Base-by-base conservation (phyloP, 2,329 filamentous ascomycete species). In the Tolypocladium cylindrosporum region DNA sequence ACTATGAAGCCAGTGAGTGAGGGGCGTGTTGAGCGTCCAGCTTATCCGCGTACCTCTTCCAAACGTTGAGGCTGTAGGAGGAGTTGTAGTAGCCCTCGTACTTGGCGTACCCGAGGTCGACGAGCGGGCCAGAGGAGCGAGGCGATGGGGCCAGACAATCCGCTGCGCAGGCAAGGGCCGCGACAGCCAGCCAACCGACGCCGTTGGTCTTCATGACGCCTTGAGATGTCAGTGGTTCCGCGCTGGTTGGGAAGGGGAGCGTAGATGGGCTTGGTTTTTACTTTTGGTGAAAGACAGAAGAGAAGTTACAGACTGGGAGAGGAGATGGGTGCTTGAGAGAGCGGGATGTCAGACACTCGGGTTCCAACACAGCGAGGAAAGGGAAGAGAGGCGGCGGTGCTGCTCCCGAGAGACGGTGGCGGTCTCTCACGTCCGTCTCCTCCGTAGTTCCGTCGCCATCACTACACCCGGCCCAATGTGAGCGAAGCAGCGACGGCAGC, bases 81-180 rank as follows among this genome's bases (percentile, higher is more conserved):
- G 65, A 24, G 60, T 79, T 71, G 45, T 72, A 68, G 40, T 66
- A 68, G 11, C 78, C 79, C 59, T 74, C 65, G 60, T 81, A 81
- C 24, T 68, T 66, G 10, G 71, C 71, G 58, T 81, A 81, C 10
- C 72, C 77, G 1, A 80, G 63, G 61, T 80, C 72, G 27, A 79
- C 75, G 19, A 56, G 42, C 0, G 42, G 55, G 11, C 54, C 39
- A 13, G 41, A 21, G 4, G 41, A 42, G 16, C 41, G 7, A 11
- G 41, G 13, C 10, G 41, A 24, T 13, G 10, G 4, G 5, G 2
- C 10, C n/a, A 43, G n/a, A 11, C 41, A 3, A 4, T 4, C 9
- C 10, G n/a, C 41, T 4, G n/a, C n/a, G 8, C 41, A 24, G 10
- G 9, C 8, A 3, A 43, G 41, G n/a, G n/a, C 11, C 8, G n/a